Evolutionary conservation across 805 yeast genomes (phyloP), one percentile per base, ranked within the genome.

Genomic region (Pichia pseudocactophila): DNA sequence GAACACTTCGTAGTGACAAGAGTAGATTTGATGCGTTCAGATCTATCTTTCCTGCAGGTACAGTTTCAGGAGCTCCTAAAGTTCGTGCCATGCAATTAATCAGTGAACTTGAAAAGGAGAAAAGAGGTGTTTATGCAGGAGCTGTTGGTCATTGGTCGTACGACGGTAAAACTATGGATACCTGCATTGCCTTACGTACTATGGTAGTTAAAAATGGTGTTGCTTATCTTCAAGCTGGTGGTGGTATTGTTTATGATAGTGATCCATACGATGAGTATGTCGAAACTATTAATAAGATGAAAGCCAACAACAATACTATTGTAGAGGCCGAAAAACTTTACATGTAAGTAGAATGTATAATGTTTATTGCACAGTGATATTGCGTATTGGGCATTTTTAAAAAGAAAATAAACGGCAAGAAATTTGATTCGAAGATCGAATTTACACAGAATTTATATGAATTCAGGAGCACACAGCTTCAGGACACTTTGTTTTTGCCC

Each of bases 81-180:
- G 95, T 92, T 34, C 78, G 76, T 54, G 98, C 98, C 9, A 92
- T 92, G 97, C 94, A 89, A 63, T 69, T 92, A 35, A 87, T 92
- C 53, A 82, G 84, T 30, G 95, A 86, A 59, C 66, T 90, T 37
- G 98, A 92, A 59, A 73, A 76, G 47, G 97, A 90, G 59, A 86
- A 87, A 57, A 73, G 98, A 58, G 98, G 97, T 36, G 89, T 90
- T 8, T 92, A 92, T 58, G 98, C 99, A 0, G 98, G 98, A 48
- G 98, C 98, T 2, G 97, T 92, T 16, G 98, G 99, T 7, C 83
- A 84, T 60, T 92, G 97, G 96, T 88, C 96, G 1, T 92, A 89
- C 59, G 96, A 88, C 56, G 87, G 90, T n/a, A 78, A 76, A 53
- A 74, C 87, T 25, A 90, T 92, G 97, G 95, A 92, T 58, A 92